These are phyloP conservation scores for Hypsizygus marmoreus DNA, from an alignment of 768 basidiomycete genomes.

Conservation along the genomic window DNA sequence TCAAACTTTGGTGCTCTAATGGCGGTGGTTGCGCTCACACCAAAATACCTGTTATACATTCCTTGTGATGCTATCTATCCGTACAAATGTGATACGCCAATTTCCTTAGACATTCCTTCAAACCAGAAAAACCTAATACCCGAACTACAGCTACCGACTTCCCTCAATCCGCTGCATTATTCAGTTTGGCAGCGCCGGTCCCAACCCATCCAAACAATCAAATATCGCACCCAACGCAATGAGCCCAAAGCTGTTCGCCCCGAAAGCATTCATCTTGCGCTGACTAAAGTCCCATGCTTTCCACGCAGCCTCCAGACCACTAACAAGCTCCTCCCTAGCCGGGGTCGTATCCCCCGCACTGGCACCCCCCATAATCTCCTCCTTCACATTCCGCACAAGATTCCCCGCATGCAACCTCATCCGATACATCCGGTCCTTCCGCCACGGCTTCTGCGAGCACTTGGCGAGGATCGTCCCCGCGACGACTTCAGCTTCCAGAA, in stretches of 20 bases:
- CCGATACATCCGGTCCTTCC: slow-evolving; percentile 57
- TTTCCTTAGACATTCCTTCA: too few species aligned
- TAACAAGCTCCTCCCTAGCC: slow-evolving; percentile 33
- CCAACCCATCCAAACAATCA: slow-evolving; percentile 49
- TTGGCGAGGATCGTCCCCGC: slow-evolving; percentile 74
- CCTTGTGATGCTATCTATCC: too few species aligned
- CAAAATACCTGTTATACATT: too few species aligned
- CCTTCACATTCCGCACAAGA: slow-evolving; percentile 53
- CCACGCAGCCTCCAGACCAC: slow-evolving; percentile 59
- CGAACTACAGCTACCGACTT: too few species aligned
- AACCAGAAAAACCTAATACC: too few species aligned
- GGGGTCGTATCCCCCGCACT: slow-evolving; percentile 25
- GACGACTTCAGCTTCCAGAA: slow-evolving; percentile 76
- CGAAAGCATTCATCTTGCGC: slow-evolving; percentile 41
- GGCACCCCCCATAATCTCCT: slow-evolving; percentile 34
- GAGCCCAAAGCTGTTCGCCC: slow-evolving; percentile 67
- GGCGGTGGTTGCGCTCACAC: too few species aligned
- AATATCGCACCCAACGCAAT: slow-evolving; percentile 62
- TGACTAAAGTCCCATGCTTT: slow-evolving; percentile 62
- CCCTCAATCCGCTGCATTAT: too few species aligned
- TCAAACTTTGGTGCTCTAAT: too few species aligned
- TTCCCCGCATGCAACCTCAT: slow-evolving; percentile 60
- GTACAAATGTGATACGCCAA: too few species aligned
- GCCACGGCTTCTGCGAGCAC: slow-evolving; percentile 62
- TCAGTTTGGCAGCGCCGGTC: too few species aligned